Conservation (phyloP, 495 filamentous ascomycete genomes). For the Xylaria castorea region DNA sequence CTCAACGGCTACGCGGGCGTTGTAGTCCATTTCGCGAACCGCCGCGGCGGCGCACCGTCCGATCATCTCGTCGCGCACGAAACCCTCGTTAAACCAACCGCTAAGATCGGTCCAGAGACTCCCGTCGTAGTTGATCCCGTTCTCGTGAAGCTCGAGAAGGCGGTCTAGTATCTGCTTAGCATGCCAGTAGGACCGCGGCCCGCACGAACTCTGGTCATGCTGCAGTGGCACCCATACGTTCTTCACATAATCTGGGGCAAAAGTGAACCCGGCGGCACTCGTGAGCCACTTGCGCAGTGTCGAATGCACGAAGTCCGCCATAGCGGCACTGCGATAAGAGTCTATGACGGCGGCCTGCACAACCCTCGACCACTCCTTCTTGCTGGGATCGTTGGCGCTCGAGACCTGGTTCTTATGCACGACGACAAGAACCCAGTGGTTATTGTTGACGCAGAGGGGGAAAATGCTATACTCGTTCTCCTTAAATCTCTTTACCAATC, state of each 20-base stretch:
- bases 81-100: slow-evolving; percentile 33
- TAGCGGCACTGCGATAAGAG: background rate
- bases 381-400: background rate
- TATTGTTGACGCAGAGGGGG: slow-evolving; percentile 26
- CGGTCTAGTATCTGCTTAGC: slow-evolving; percentile 35
- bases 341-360: slow-evolving; percentile 30
- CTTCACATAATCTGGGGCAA: background rate
- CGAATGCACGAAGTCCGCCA: background rate
- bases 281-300: slow-evolving; percentile 16
- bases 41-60: slow-evolving; percentile 27
- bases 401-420: slow-evolving; percentile 25
- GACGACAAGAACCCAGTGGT: slow-evolving; percentile 35
- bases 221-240: slow-evolving; percentile 28
- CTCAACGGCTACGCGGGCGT: slow-evolving; percentile 35
- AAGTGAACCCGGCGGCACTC: background rate
- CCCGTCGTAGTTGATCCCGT: background rate
- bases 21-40: slow-evolving; percentile 33
- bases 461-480: slow-evolving; percentile 30
- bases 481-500: slow-evolving; percentile 5
- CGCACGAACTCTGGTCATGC: slow-evolving; percentile 27
- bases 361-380: slow-evolving; percentile 22
- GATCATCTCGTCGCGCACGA: slow-evolving; percentile 40
- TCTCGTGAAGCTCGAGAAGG: slow-evolving; percentile 4
- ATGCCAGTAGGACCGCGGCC: slow-evolving; percentile 33
- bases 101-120: slow-evolving; percentile 25